Evolutionary conservation across 768 basidiomycete genomes (phyloP).

Genomic region (Neoboletus brunneissimus): DNA sequence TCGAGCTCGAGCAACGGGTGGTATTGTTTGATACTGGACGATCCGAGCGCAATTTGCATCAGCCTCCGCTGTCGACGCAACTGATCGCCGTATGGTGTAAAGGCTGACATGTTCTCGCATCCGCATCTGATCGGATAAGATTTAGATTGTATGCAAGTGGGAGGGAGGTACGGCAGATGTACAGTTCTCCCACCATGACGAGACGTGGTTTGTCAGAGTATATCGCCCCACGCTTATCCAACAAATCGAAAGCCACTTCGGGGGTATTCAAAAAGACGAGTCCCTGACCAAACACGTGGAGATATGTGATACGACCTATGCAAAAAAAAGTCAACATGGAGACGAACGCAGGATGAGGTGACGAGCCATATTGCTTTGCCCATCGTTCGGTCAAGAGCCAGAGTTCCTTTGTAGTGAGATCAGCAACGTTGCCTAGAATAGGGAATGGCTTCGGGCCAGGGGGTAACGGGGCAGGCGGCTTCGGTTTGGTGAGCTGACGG

Average conservation of each 20-base stretch:
- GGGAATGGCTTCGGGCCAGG: constrained; percentile 70
- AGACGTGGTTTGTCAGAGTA: constrained; percentile 74
- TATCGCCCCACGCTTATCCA: constrained; percentile 67
- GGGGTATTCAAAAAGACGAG: constrained; percentile 66
- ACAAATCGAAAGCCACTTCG: constrained; percentile 56
- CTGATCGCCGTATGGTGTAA: constrained; percentile 63
- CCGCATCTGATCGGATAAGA: constrained; percentile 40
- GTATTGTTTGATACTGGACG: constrained; percentile 52
- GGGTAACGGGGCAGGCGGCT: constrained; percentile 43
- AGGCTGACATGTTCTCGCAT: constrained; percentile 70
- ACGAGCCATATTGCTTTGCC: constrained; percentile 62
- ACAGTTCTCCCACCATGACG: constrained; percentile 72
- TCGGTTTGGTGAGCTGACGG: constrained; percentile 11
- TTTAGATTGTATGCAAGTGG: not conserved
- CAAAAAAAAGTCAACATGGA: not conserved
- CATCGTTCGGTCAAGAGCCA: constrained; percentile 63
- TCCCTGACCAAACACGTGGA: constrained; percentile 63
- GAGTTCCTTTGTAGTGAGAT: constrained; percentile 58
- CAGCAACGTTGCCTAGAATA: constrained; percentile 59
- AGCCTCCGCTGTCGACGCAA: constrained; percentile 64
- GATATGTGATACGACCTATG: constrained; percentile 57
- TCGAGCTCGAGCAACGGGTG: constrained; percentile 54
- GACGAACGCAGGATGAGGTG: not conserved
- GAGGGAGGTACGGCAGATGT: constrained; percentile 26
- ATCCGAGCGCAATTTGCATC: constrained; percentile 61